Conservation (phyloP, 2,329 filamentous ascomycete species). For the Fusarium sp. region DNA sequence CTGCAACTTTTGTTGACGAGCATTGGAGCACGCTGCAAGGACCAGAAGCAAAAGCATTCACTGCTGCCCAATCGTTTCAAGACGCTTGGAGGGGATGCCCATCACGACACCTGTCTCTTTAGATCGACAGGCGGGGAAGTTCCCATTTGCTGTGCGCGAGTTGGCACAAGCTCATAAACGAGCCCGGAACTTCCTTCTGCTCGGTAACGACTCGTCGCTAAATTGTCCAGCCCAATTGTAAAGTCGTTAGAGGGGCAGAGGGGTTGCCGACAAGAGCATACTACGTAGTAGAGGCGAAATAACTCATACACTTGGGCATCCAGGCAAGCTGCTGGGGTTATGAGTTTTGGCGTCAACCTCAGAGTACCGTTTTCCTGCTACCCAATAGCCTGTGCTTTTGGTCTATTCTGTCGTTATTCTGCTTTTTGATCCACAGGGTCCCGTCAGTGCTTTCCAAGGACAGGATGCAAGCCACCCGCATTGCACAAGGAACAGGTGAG, state of each 20-base stretch:
- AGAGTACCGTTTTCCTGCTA: background rate
- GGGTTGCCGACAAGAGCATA: background rate
- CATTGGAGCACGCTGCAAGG: background rate
- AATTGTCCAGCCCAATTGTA: background rate
- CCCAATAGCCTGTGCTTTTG: background rate
- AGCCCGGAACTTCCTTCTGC: slow-evolving; percentile 7
- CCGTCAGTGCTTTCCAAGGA: slow-evolving; percentile 27
- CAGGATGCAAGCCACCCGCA: slow-evolving; percentile 7
- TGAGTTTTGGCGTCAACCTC: background rate
- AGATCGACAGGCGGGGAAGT: slow-evolving; percentile 39
- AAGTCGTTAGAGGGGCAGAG: background rate
- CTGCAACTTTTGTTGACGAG: background rate
- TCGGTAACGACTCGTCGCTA: slow-evolving; percentile 11
- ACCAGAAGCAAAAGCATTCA: background rate
- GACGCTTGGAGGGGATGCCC: slow-evolving; percentile 8
- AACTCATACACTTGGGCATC: background rate
- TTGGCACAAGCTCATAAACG: slow-evolving; percentile 31
- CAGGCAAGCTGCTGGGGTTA: background rate
- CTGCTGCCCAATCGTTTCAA: slow-evolving; percentile 24
- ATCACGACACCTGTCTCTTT: slow-evolving; percentile 17
- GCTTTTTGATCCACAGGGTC: slow-evolving; percentile 37
- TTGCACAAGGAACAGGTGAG: slow-evolving; percentile 8
- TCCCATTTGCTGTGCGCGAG: slow-evolving; percentile 20
- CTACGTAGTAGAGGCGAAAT: too few species aligned
- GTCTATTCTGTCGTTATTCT: background rate